phyloP scores from a whole-genome alignment of 768 basidiomycete genomes.

The Sarcodon sp. region DNA sequence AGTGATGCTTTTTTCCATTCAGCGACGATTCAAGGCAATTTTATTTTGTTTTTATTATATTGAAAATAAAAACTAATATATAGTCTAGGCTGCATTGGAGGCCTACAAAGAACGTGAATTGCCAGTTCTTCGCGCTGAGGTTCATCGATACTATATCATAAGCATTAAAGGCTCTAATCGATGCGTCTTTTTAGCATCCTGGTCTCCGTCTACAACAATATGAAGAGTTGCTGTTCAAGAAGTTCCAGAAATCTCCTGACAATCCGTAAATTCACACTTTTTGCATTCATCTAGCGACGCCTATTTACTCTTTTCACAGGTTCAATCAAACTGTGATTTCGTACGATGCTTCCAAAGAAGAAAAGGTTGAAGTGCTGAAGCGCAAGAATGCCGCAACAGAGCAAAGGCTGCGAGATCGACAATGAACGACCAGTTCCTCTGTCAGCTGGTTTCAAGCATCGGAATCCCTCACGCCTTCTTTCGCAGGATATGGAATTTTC shows the following conservation, averaged over 20 bases:
- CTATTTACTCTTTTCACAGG: constrained; percentile 20
- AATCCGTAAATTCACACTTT: constrained; percentile 63
- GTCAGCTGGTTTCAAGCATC: background rate
- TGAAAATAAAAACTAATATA: constrained; percentile 1
- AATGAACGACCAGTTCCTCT: background rate
- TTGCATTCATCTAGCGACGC: background rate
- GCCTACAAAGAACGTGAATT: constrained; percentile 83
- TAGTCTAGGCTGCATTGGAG: constrained; percentile 65
- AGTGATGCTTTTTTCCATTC: constrained; percentile 4
- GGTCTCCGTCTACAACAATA: constrained; percentile 89
- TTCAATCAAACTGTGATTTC: constrained; percentile 75
- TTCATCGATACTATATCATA: constrained; percentile 17
- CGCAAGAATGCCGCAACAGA: constrained; percentile 52
- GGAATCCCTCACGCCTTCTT: background rate
- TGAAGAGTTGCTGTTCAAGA: constrained; percentile 84
- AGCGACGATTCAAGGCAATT: constrained; percentile 82
- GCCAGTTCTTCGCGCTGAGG: constrained; percentile 65
- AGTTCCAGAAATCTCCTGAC: constrained; percentile 94
- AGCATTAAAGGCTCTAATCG: background rate
- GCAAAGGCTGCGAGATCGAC: constrained; percentile 40
- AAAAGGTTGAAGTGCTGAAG: constrained; percentile 65
- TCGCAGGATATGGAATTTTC: background rate
- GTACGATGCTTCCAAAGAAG: constrained; percentile 84
- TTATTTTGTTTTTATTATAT: constrained; percentile 2
- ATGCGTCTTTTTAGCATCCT: constrained; percentile 45